Percentiles rank a stretch among this genome's conserved stretches.
phyloP scores from a whole-genome alignment of 1,284 basidiomycete species.

The Crepidotus sp. region DNA sequence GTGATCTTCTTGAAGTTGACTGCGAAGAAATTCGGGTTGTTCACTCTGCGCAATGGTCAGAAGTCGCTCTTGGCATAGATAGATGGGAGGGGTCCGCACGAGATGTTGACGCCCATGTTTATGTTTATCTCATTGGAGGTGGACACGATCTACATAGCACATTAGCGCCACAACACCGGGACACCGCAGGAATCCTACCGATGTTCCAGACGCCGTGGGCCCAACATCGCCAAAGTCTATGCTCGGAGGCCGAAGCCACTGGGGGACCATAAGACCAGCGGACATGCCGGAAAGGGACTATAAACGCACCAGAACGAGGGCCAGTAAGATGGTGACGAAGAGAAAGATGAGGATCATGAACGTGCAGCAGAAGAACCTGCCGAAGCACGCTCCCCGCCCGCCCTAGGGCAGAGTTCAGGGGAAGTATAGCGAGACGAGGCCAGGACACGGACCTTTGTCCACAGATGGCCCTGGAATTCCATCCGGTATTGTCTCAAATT shows the following conservation, averaged over 20 bases:
- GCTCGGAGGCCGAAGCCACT: slow-evolving; percentile 79
- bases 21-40: slow-evolving; percentile 82
- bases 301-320: slow-evolving; percentile 59
- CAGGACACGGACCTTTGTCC: slow-evolving; percentile 43
- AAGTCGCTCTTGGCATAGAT: neutral
- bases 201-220: slow-evolving; percentile 30
- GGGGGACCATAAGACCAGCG: slow-evolving; percentile 1
- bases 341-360: slow-evolving; percentile 57
- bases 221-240: slow-evolving; percentile 54
- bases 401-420: slow-evolving; percentile 32
- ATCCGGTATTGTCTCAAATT: slow-evolving; percentile 46
- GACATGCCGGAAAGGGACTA: neutral
- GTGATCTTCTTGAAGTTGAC: slow-evolving; percentile 64
- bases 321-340: slow-evolving; percentile 59
- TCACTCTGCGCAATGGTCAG: slow-evolving; percentile 44
- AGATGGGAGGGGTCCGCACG: slow-evolving; percentile 34
- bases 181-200: slow-evolving; percentile 28
- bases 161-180: slow-evolving; percentile 7
- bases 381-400: slow-evolving; percentile 44
- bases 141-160: slow-evolving; percentile 28
- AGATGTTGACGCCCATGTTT: slow-evolving; percentile 60
- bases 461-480: slow-evolving; percentile 50
- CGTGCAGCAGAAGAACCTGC: slow-evolving; percentile 64
- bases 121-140: slow-evolving; percentile 44
- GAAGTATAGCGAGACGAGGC: neutral